phyloP scores from a whole-genome alignment of 2,329 filamentous ascomycete genomes.

The Elsinoe necatrix region DNA sequence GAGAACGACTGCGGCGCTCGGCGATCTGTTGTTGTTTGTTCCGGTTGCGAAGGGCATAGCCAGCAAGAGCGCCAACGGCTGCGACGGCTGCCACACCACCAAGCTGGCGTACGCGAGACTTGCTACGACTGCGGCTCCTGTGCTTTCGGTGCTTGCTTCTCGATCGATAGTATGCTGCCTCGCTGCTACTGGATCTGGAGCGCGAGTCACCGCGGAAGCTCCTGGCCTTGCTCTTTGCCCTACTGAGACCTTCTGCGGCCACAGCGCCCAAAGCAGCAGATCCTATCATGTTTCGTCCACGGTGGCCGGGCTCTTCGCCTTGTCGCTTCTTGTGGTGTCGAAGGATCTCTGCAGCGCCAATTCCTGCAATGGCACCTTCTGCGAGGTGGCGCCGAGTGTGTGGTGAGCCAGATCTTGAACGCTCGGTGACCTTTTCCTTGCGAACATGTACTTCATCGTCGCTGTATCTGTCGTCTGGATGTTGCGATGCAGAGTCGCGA shows the following conservation, averaged over 20 bases:
- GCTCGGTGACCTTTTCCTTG: slow-evolving; percentile 39
- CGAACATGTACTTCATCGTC: slow-evolving; percentile 63
- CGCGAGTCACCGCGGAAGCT: slow-evolving; percentile 28
- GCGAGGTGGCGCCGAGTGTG: slow-evolving; percentile 51
- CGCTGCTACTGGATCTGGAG: slow-evolving; percentile 24
- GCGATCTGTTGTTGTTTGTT: slow-evolving; percentile 41
- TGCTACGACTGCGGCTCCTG: slow-evolving; percentile 19
- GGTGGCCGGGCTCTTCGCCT: slow-evolving; percentile 46
- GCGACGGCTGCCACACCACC: slow-evolving; percentile 53
- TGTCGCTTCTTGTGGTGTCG: slow-evolving; percentile 49
- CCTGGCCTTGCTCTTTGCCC: slow-evolving; percentile 37
- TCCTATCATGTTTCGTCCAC: slow-evolving; percentile 47
- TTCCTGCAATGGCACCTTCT: slow-evolving; percentile 53
- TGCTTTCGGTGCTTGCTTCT: slow-evolving; percentile 28
- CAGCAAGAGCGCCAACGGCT: slow-evolving; percentile 50
- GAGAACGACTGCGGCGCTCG: slow-evolving; percentile 37
- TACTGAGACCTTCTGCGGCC: slow-evolving; percentile 49
- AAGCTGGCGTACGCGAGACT: slow-evolving; percentile 43
- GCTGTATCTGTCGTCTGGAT: slow-evolving; percentile 80
- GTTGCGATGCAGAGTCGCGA: slow-evolving; percentile 48
- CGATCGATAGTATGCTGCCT: slow-evolving; percentile 26
- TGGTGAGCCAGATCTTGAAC: slow-evolving; percentile 30
- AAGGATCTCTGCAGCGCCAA: slow-evolving; percentile 53
- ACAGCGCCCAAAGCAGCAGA: slow-evolving; percentile 55
- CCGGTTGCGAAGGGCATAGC: slow-evolving; percentile 42